Base-by-base conservation (phyloP, 768 basidiomycete species). In the Pisolithus marmoratus region DNA sequence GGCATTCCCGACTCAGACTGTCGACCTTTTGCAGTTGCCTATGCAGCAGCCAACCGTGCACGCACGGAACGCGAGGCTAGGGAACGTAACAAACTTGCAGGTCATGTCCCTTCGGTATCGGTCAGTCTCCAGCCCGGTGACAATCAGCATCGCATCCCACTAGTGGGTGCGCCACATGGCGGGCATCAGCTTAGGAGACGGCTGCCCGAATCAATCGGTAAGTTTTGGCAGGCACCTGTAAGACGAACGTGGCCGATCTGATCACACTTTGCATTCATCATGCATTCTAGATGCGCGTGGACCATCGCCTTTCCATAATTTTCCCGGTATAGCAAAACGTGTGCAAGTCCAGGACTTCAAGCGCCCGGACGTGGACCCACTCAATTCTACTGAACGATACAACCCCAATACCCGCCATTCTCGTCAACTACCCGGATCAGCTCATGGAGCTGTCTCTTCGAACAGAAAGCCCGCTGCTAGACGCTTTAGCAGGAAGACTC, bases 1-100 rank as follows among this genome's bases (percentile, higher is more conserved):
- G 90, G 90, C 43, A 92, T 92, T 54, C 90, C 90, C 17, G 90
- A 92, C 73, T 76, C 74, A 52, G 90, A 92, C 72, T 76, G 82
- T 56, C 77, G 90, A 29, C 87, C 90, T 12, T 92, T 92, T 75
- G 87, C 86, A 65, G 86, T 91, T 56, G 90, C 90, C n/a, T 89
- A 87, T 68, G 80, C 87, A 57, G 87, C 85, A 52, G 84, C 82
- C 37, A 70, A 76, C 54, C 75, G 75, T 50, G 71, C 77, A 43
- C 77, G 79, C 55, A 74, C 80, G 60, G 80, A 85, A 60, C 69
- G 67, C 49, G 71, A 78, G 58, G 75, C 74, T 48, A 70, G 71
- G 46, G 66, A 71, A 65, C 57, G 68, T 63, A 62, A 71, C 69
- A 64, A 63, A 54, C 52, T 50, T 27, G 51, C 53, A 59, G 61